phyloP scores from a whole-genome alignment of 2,329 filamentous ascomycete species.

The Blumeria hordei region DNA sequence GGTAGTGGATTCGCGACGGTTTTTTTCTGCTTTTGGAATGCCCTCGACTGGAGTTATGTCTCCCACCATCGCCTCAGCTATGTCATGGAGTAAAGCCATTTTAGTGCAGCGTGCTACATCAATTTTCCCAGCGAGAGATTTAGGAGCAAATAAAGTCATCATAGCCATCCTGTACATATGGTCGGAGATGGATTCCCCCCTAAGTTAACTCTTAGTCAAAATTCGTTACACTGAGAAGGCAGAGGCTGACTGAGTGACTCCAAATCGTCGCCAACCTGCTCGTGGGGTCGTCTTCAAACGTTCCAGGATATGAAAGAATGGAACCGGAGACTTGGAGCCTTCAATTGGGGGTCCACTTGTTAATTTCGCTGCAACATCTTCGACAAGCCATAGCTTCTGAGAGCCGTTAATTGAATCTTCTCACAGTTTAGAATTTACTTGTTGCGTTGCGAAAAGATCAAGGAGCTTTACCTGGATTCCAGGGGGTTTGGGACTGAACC shows the following conservation, averaged over 20 bases:
- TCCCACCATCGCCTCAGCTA: slow-evolving; percentile 85
- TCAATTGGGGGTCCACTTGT: slow-evolving; percentile 30
- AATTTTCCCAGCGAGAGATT: slow-evolving; percentile 42
- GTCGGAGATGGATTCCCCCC: slow-evolving; percentile 79
- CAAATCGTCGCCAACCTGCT: slow-evolving; percentile 84
- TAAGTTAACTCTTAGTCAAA: slow-evolving; percentile 13
- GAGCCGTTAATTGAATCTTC: too few species aligned
- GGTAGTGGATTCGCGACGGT: slow-evolving; percentile 57
- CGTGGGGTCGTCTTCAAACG: slow-evolving; percentile 89
- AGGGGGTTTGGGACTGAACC: too few species aligned
- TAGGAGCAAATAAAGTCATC: slow-evolving; percentile 76
- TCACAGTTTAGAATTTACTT: too few species aligned
- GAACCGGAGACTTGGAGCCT: slow-evolving; percentile 46
- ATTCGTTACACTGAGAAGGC: neutral
- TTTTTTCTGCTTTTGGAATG: slow-evolving; percentile 71
- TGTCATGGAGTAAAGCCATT: slow-evolving; percentile 93
- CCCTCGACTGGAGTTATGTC: slow-evolving; percentile 90
- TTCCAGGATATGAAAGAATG: slow-evolving; percentile 88
- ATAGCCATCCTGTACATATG: slow-evolving; percentile 99
- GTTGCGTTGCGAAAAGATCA: too few species aligned
- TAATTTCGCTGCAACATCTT: slow-evolving; percentile 41
- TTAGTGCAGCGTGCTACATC: slow-evolving; percentile 69
- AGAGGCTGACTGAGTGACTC: slow-evolving; percentile 30
- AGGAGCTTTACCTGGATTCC: too few species aligned
- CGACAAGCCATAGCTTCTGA: slow-evolving; percentile 23